A percentile compares a stretch with the other conserved stretches of the same genome.
phyloP scores from a whole-genome alignment of 169 alveolate species.

The Cryptosporidium ryanae region DNA sequence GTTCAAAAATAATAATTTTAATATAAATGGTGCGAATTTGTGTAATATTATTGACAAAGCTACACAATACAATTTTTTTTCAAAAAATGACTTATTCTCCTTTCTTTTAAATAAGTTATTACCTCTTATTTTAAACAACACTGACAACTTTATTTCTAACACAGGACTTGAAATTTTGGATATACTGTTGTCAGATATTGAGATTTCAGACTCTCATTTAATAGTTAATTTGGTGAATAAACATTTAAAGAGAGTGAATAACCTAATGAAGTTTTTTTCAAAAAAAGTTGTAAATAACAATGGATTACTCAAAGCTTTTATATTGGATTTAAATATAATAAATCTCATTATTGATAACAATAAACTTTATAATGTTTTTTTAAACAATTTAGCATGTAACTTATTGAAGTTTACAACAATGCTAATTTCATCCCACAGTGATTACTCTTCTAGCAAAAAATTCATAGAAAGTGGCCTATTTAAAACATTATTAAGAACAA shows the following conservation, averaged over 20 bases:
- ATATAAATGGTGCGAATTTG: too few species aligned
- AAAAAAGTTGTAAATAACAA: not conserved
- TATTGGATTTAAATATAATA: conserved; percentile 2
- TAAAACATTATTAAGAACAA: too few species aligned
- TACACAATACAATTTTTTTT: too few species aligned
- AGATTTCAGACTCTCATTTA: not conserved
- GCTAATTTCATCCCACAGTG: too few species aligned
- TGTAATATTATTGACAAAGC: too few species aligned
- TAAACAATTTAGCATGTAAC: not conserved
- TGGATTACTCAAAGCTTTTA: not conserved
- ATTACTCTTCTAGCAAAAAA: too few species aligned
- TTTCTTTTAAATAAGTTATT: not conserved
- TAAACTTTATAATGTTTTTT: not conserved
- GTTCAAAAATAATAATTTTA: too few species aligned
- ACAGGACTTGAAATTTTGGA: conserved; percentile 26
- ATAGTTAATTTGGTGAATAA: too few species aligned
- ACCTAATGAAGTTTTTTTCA: too few species aligned
- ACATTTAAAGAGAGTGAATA: too few species aligned
- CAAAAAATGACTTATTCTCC: not conserved
- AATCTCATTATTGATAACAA: conserved; percentile 5
- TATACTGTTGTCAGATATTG: not conserved
- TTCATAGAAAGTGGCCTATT: too few species aligned
- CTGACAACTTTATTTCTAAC: conserved; percentile 7
- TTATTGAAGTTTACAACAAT: too few species aligned
- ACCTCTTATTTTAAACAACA: not conserved